Base-by-base conservation (phyloP, 177 flowering plant species). In the Vitis hybrid region DNA sequence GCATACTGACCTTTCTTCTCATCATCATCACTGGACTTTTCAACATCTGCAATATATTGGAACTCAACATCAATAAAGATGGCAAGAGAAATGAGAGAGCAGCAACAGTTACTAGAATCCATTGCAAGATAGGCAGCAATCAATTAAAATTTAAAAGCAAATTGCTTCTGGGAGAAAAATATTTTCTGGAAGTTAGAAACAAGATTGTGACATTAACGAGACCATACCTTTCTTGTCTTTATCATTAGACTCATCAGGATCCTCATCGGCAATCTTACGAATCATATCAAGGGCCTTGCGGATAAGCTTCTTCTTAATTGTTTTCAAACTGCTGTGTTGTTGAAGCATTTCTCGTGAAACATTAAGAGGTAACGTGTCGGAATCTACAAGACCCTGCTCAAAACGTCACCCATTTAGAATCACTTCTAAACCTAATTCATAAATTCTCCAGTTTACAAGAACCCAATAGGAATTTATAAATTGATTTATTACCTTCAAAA, bases 301-400 rank as follows among this genome's bases (percentile, higher is more conserved):
- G 70, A 95, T 89, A 58, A 90, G 93, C 70, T 95, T 95, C 89
- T 95, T 95, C 87, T 93, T 95, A 58, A 95, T 95, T 12, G 97
- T 93, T 72, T 91, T 93, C 80, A 95, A 79, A 71, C 98, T 95
- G 82, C 86, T 87, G 80, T 95, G 96, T 62, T 89, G 94, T 80
- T 95, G 99, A 76, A 95, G 96, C 98, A 95, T 93, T 84, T 95
- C 99, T 72, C 99, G 80, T 51, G 99, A 93, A 18, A 95, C 98
- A 74, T 95, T 95, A 5, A 95, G 92, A 15, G 99, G 99, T 50
- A 95, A 76, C 21, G 97, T 90, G 76, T 95, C 99, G 6, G 98
- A 95, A 79, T 95, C 99, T 76, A 95, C 94, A 67, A 95, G 93
- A 72, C 99, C 99, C 99, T 95, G 92, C 70, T 63, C 15, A 75